Evolutionary conservation across 805 yeast species (phyloP).

Genomic region (Myxozyma vanderwaltii): DNA sequence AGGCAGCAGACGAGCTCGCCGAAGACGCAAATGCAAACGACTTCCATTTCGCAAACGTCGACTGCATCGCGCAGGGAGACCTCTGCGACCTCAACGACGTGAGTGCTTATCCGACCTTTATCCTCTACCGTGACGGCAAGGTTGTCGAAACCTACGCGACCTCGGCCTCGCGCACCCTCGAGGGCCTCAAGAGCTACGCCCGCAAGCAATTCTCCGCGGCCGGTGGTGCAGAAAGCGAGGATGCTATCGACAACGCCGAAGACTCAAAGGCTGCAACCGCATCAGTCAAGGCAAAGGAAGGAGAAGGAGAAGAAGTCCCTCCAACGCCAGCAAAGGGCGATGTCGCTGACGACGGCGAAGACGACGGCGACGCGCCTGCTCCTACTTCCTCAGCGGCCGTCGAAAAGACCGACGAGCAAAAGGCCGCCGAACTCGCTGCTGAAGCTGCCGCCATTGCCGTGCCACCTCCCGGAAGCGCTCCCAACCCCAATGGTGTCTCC

Average conservation of each 20-base stretch:
- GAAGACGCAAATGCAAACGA: constrained; percentile 50
- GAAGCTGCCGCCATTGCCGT: constrained; percentile 11
- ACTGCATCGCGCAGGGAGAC: constrained; percentile 86
- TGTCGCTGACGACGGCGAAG: constrained; percentile 13
- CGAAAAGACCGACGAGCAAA: constrained; percentile 18
- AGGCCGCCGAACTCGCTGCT: constrained; percentile 16
- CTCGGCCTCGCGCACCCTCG: constrained; percentile 16
- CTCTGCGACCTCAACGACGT: constrained; percentile 71
- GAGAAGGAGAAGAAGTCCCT: neutral
- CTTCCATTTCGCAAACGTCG: constrained; percentile 67
- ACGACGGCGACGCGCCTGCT: neutral
- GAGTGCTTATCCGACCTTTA: constrained; percentile 65
- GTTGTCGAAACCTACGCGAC: constrained; percentile 34
- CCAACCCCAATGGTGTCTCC: constrained; percentile 45
- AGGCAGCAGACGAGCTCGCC: constrained; percentile 58
- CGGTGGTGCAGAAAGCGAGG: constrained; percentile 12
- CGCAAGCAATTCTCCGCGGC: constrained; percentile 5
- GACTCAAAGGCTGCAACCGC: neutral
- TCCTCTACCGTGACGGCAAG: constrained; percentile 55
- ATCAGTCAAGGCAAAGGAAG: neutral
- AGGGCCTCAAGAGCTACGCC: constrained; percentile 26
- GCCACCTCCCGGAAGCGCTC: constrained; percentile 13
- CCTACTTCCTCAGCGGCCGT: neutral
- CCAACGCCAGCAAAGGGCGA: constrained; percentile 7
- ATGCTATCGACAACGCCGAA: neutral